Base-by-base conservation (phyloP, 129 eudicot genomes). In the Pulicaria dysenterica region DNA sequence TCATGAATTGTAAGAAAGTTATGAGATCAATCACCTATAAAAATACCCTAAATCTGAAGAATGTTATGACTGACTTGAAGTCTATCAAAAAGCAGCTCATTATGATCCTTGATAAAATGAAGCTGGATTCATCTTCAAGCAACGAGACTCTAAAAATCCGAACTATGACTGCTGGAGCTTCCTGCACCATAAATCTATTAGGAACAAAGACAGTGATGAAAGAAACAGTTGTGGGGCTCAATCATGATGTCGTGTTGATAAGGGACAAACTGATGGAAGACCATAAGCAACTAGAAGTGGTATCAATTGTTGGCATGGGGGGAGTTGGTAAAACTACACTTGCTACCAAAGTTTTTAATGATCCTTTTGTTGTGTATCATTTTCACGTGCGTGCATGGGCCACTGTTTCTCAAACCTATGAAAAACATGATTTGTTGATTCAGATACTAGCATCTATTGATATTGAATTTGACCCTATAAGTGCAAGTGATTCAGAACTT, bases 291-390 rank as follows among this genome's bases (percentile, higher is more conserved):
- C 41, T 69, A 2, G 39, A 5, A 8, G 10, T 71, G 4, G 49
- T 70, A 10, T 50, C 82, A 1, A 24, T 78, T 41, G 55, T 71
- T 3, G 82, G 82, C 15, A 78, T 78, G 82, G 72, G 64, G 0
- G 83, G 83, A 15, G 41, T 73, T 0, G 86, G 86, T 7, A 82
- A 82, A 73, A 72, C 82, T 31, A 77, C 86, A 31, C 75, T 82
- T 1, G 86, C 79, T 15, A 65, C 31, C 11, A 82, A 43, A 41
- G 57, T 77, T 7, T 82, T 54, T 43, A 57, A 59, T 12, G 69
- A 73, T 62, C 44, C 13, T 11, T 12, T 3, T 1, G 6, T 69
- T 58, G 3, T 0, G 14, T 11, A 45, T 56, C 66, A 65, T 46
- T 83, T 79, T 11, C 1, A 31, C n/a, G 12, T 51, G 7, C 84